Base-by-base conservation (phyloP, 768 basidiomycete species). In the Leucogyrophana mollusca region DNA sequence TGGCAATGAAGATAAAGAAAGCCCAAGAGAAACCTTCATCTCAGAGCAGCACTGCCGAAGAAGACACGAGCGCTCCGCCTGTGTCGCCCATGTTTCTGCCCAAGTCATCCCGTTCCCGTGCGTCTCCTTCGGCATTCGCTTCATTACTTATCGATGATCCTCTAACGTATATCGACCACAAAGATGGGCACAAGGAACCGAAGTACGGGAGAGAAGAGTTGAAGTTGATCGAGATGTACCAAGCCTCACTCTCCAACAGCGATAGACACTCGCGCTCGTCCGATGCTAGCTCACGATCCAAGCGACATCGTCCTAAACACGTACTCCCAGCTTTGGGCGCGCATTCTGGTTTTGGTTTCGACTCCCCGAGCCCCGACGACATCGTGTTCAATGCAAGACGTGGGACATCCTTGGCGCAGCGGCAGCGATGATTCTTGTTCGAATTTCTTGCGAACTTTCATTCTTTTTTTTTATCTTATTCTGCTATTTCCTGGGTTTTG, bases 361-460 rank as follows among this genome's bases (percentile, higher is more conserved):
- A 93, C 51, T 77, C 75, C 18, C 90, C 90, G 27, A 96, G 94
- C 65, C 95, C 95, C 17, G 95, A 98, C 55, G 95, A 97, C 57
- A 68, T 90, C 52, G 83, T 97, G 8, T 71, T 88, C 56, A 81
- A 80, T 54, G 90, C 92, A 44, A 81, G 92, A 40, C 82, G 78
- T 43, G 88, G 88, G 37, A 88, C 92, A 4, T 68, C 82, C 23
- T 66, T 87, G 39, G 73, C 66, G 9, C 69, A 74, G 45, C 68
- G 70, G 44, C 65, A 55, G 30, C 57, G 56, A 63, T 37, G 40
- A 45, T 42, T 45, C 32, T n/a, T n/a, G 33, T 13, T 10, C 27
- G 16, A 20, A 21, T 47, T 47, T 47, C 20, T 23, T 45, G 33
- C 34, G 43, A 40, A 20, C 34, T 45, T 0, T 18, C 18, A 23